Percentiles rank a stretch among this genome's conserved stretches.
These are phyloP conservation scores for Fusarium longipes DNA, from an alignment of 2,329 filamentous ascomycete species.

Conservation along the genomic window DNA sequence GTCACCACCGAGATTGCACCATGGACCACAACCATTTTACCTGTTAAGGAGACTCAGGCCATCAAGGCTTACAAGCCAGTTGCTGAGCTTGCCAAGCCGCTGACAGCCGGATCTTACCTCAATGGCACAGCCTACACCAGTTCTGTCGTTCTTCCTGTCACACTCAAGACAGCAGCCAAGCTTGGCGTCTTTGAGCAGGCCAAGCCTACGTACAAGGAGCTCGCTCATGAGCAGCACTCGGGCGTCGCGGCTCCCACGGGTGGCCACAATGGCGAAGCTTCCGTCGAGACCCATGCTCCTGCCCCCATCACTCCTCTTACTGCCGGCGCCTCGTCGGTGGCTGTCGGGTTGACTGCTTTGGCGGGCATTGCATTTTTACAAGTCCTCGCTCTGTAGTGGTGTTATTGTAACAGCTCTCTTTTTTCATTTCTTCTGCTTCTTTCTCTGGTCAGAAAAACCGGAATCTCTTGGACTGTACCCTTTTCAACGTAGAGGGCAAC, in stretches of 20 bases:
- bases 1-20: constrained; percentile 49
- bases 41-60: constrained; percentile 33
- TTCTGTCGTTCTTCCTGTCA: constrained; percentile 22
- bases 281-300: constrained; percentile 15
- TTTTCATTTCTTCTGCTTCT: constrained; percentile 6
- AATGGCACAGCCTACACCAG: constrained; percentile 31
- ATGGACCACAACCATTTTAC: constrained; percentile 36
- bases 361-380: constrained; percentile 45
- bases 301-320: constrained; percentile 55
- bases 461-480: constrained; percentile 15
- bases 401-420: not conserved
- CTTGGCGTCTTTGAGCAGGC: constrained; percentile 34
- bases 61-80: constrained; percentile 26
- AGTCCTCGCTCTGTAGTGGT: constrained; percentile 48
- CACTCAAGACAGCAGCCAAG: constrained; percentile 36
- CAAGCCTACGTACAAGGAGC: constrained; percentile 19
- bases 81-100: constrained; percentile 20
- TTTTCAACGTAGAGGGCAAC: constrained; percentile 15
- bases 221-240: constrained; percentile 17
- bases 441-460: constrained; percentile 5
- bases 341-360: constrained; percentile 44
- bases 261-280: constrained; percentile 42
- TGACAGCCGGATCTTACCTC: constrained; percentile 11
- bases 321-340: constrained; percentile 57
- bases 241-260: constrained; percentile 42